phyloP scores from a whole-genome alignment of 306 rosid species.

The Gillenia trifoliata region DNA sequence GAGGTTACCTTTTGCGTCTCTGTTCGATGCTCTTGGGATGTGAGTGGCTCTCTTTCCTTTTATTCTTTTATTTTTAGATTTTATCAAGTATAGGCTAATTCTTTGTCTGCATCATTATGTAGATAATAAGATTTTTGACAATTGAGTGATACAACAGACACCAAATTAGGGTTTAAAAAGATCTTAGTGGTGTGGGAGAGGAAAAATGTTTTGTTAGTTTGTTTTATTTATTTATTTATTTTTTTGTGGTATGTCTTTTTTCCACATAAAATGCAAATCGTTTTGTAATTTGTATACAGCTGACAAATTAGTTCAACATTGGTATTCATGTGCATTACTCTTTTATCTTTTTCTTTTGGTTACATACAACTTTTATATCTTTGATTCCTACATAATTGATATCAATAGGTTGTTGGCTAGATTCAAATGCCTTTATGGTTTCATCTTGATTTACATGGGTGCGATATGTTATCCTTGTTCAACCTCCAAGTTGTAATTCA shows the following conservation, averaged over 20 bases:
- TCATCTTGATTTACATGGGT: background rate
- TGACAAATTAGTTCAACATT: background rate
- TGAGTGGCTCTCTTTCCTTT: conserved; percentile 37
- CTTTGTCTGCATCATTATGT: background rate
- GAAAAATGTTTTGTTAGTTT: background rate
- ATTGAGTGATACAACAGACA: background rate
- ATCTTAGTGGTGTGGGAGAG: background rate
- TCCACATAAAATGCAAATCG: background rate
- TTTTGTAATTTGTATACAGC: background rate
- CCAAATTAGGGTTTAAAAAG: background rate
- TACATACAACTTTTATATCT: too few species aligned
- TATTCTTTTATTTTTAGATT: conserved; percentile 7
- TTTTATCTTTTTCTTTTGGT: too few species aligned
- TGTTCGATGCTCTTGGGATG: conserved; percentile 90
- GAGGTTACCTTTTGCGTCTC: conserved; percentile 84
- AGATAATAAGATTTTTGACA: background rate
- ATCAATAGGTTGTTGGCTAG: background rate
- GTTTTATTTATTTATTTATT: too few species aligned
- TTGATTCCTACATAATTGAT: background rate
- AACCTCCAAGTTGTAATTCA: background rate
- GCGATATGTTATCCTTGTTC: background rate
- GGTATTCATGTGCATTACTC: background rate
- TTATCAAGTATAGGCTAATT: background rate
- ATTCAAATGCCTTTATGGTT: background rate
- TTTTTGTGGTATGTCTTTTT: background rate